Percentiles rank a stretch among this genome's conserved stretches.
Evolutionary conservation across 129 eudicot genomes (phyloP).

Genomic region (Pulicaria dysenterica): DNA sequence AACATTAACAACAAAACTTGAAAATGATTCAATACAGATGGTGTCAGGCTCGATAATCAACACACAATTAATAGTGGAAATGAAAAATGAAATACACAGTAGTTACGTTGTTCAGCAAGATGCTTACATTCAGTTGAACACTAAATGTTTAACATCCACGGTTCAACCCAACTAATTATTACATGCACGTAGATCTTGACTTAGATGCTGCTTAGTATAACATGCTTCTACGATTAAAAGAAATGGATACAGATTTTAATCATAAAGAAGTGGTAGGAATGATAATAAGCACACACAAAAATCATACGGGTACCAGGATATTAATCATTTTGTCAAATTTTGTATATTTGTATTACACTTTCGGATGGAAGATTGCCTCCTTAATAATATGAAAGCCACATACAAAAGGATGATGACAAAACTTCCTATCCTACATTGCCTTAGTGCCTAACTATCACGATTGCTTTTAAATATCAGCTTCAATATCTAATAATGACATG

Average conservation of each 20-base stretch:
- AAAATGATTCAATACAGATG: not conserved
- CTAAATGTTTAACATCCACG: not conserved
- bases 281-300: not conserved
- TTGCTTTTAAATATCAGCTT: not conserved
- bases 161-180: not conserved
- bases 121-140: too few relatives aligned
- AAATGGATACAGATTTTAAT: not conserved
- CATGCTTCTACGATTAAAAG: not conserved
- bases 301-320: not conserved
- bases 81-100: not conserved
- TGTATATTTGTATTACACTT: not conserved
- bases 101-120: too few relatives aligned
- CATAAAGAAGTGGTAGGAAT: not conserved
- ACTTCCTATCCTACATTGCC: not conserved
- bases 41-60: not conserved
- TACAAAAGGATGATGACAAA: not conserved
- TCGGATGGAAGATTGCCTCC: not conserved
- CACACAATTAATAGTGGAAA: not conserved
- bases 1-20: not conserved
- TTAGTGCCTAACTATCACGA: not conserved
- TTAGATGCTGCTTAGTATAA: not conserved
- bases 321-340: not conserved
- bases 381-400: not conserved
- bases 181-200: not conserved
- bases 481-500: not conserved